Evolutionary conservation across 352 stramenopile species (phyloP).

Genomic region (Globisporangium solare): DNA sequence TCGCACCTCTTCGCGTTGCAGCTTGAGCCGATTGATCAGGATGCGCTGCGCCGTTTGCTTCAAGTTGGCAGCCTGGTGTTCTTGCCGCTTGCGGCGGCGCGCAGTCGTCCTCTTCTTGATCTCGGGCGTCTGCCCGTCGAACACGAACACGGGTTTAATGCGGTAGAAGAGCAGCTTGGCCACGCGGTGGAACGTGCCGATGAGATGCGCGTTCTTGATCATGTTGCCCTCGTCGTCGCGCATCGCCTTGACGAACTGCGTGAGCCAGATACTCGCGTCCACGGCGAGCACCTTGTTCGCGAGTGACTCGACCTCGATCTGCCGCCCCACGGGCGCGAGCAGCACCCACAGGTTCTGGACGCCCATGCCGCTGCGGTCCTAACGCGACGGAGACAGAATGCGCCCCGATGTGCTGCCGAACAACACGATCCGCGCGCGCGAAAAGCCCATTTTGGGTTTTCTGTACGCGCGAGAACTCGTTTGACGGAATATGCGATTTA

Average conservation of each 20-base stretch:
- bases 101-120: constrained; percentile 92
- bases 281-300: constrained; percentile 94
- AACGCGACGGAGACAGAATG: too few species aligned
- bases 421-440: too few species aligned
- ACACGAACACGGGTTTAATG: constrained; percentile 98
- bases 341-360: constrained; percentile 98
- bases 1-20: constrained; percentile 47
- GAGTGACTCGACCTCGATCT: constrained; percentile 98
- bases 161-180: constrained; percentile 93
- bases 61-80: constrained; percentile 76
- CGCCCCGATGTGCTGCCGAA: too few species aligned
- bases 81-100: constrained; percentile 54
- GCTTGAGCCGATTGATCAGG: constrained; percentile 88
- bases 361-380: constrained; percentile 78
- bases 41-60: constrained; percentile 93
- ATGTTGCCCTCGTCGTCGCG: constrained; percentile 93
- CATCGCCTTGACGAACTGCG: constrained; percentile 99
- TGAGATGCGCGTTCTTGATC: constrained; percentile 93
- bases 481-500: too few species aligned
- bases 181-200: constrained; percentile 93
- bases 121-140: constrained; percentile 96
- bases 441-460: too few species aligned
- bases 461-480: too few species aligned
- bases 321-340: constrained; percentile 92
- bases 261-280: constrained; percentile 99